These are phyloP conservation scores for Leccinellum rugosiceps DNA, from an alignment of 768 basidiomycete genomes.

Conservation along the genomic window DNA sequence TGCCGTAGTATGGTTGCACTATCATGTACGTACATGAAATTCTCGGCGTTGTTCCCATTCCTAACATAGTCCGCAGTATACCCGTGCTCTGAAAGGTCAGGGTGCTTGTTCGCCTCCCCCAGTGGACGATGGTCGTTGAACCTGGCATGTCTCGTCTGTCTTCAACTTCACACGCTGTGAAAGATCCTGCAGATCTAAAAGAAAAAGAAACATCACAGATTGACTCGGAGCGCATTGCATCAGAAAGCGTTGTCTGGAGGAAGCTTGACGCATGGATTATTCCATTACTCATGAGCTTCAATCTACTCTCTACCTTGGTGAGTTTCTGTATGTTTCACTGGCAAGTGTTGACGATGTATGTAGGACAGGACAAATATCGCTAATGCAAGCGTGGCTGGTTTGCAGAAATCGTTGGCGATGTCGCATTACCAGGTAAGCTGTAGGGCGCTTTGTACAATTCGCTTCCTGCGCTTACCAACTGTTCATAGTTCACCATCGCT, in stretches of 20 bases:
- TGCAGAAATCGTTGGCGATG: neutral
- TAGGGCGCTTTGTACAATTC: neutral
- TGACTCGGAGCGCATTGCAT: conserved; percentile 6
- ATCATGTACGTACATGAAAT: no score
- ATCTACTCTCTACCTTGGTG: neutral
- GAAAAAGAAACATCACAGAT: conserved; percentile 3
- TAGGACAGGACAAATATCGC: neutral
- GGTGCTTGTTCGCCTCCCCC: no score
- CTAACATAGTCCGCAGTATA: no score
- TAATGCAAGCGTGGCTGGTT: neutral
- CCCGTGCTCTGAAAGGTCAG: no score
- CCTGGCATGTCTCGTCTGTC: neutral
- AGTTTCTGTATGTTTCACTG: neutral
- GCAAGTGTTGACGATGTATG: neutral
- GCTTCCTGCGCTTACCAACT: neutral
- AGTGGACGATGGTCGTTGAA: neutral
- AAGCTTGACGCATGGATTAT: conserved; percentile 25
- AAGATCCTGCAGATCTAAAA: neutral
- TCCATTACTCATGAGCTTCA: neutral
- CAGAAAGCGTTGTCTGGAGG: conserved; percentile 43
- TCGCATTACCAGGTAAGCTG: neutral
- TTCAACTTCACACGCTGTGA: neutral
- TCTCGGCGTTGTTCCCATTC: no score
- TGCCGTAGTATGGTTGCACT: no score
- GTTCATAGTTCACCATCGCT: neutral